Percentiles rank a stretch among this genome's conserved stretches.
phyloP scores from a whole-genome alignment of 1,284 basidiomycete genomes.

The Tremellales sp. region DNA sequence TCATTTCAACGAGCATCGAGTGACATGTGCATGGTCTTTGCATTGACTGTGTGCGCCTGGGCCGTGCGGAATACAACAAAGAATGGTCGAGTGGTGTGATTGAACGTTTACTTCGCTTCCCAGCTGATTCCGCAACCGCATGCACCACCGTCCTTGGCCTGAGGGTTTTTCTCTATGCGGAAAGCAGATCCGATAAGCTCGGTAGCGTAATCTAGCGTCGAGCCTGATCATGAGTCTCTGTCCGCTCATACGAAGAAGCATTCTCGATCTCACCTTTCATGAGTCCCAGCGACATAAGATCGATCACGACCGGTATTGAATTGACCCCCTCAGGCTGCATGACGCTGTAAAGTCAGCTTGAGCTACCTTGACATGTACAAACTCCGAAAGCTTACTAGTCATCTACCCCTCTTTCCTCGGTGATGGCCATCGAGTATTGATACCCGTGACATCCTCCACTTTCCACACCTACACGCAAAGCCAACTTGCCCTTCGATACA shows the following conservation, averaged over 20 bases:
- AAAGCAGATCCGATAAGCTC: conserved; percentile 58
- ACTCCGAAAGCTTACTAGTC: conserved; percentile 53
- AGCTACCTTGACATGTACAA: neutral
- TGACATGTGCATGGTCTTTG: neutral
- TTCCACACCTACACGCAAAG: conserved; percentile 54
- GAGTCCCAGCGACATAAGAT: conserved; percentile 43
- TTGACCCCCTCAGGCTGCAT: conserved; percentile 36
- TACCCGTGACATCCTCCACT: conserved; percentile 58
- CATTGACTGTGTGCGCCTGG: no score
- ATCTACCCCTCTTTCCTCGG: conserved; percentile 49
- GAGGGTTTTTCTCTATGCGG: conserved; percentile 54
- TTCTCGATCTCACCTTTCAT: conserved; percentile 39
- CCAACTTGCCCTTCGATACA: conserved; percentile 40
- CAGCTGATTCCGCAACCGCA: conserved; percentile 57
- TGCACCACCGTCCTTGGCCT: conserved; percentile 54
- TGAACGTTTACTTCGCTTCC: conserved; percentile 35
- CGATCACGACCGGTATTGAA: conserved; percentile 45
- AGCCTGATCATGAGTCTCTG: conserved; percentile 33
- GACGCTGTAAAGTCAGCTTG: conserved; percentile 22
- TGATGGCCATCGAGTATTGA: conserved; percentile 56
- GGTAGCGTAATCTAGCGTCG: conserved; percentile 57
- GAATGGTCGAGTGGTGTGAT: no score
- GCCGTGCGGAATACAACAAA: no score
- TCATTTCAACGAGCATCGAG: neutral
- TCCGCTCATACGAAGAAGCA: neutral